Conservation (phyloP, 257 asterid species). For the Verbascum thapsus region DNA sequence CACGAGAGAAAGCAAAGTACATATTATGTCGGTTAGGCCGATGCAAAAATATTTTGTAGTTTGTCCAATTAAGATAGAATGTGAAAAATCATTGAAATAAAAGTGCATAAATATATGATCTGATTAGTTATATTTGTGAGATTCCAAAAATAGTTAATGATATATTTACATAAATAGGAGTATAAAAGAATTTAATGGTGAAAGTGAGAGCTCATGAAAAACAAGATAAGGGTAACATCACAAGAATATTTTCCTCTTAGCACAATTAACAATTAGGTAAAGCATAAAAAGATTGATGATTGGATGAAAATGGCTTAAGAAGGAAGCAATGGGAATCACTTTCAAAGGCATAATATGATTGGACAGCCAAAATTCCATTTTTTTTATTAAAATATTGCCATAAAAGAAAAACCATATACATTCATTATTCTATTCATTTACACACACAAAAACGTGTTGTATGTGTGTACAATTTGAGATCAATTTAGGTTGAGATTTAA, state of each 20-base stretch:
- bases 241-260: constrained; percentile 33
- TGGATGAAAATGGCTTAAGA: constrained; percentile 73
- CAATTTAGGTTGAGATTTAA: no score
- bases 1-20: no score
- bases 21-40: not conserved
- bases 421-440: not conserved
- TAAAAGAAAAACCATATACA: constrained; percentile 28
- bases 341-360: constrained; percentile 51
- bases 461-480: no score
- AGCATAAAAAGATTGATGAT: constrained; percentile 46
- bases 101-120: constrained; percentile 7
- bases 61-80: not conserved
- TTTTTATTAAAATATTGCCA: constrained; percentile 34
- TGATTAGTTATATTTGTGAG: not conserved
- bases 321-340: constrained; percentile 67
- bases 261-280: constrained; percentile 46
- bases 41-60: not conserved
- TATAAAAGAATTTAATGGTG: constrained; percentile 22
- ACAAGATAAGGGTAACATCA: constrained; percentile 42
- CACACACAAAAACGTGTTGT: not conserved
- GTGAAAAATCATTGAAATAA: not conserved
- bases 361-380: constrained; percentile 46
- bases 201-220: constrained; percentile 30
- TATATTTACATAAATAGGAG: not conserved
- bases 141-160: not conserved